These are phyloP conservation scores for Candida dubliniensis DNA, from an alignment of 1,139 yeast genomes.

Conservation along the genomic window DNA sequence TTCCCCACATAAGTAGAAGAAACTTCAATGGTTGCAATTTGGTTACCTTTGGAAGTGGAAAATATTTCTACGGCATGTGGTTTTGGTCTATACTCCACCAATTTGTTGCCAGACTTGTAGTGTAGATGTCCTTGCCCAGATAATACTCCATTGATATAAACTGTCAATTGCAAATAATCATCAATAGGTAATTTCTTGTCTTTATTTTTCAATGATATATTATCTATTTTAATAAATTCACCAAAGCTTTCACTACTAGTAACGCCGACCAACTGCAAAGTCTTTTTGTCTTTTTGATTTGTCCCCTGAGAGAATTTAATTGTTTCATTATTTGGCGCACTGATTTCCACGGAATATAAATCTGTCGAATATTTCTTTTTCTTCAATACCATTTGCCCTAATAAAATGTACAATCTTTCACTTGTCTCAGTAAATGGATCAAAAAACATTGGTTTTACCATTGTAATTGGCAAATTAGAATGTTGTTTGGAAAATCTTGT, in stretches of 20 bases:
- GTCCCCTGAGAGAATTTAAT: slow-evolving; percentile 67
- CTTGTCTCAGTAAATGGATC: slow-evolving; percentile 61
- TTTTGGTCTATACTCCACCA: slow-evolving; percentile 42
- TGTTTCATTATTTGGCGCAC: slow-evolving; percentile 46
- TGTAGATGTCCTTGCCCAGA: slow-evolving; percentile 56
- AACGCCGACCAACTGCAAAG: slow-evolving; percentile 81
- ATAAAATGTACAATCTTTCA: slow-evolving; percentile 58
- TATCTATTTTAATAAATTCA: slow-evolving; percentile 61
- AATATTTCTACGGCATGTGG: slow-evolving; percentile 36
- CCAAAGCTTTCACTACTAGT: slow-evolving; percentile 74
- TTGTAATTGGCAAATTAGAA: slow-evolving; percentile 52
- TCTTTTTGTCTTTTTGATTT: slow-evolving; percentile 51
- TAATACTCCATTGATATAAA: slow-evolving; percentile 62
- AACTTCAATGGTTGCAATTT: slow-evolving; percentile 56
- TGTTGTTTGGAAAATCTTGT: slow-evolving; percentile 37
- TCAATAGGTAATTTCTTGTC: slow-evolving; percentile 39
- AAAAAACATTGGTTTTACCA: slow-evolving; percentile 61
- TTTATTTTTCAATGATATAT: slow-evolving; percentile 43
- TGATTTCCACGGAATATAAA: slow-evolving; percentile 49
- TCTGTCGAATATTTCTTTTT: slow-evolving; percentile 32
- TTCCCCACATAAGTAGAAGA: slow-evolving; percentile 72
- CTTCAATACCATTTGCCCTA: slow-evolving; percentile 50
- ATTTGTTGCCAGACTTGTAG: slow-evolving; percentile 41
- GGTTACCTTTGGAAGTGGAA: slow-evolving; percentile 33
- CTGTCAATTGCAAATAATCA: slow-evolving; percentile 56